These are phyloP conservation scores for Aeschynomene evenia DNA, from an alignment of 306 rosid species.

Conservation along the genomic window DNA sequence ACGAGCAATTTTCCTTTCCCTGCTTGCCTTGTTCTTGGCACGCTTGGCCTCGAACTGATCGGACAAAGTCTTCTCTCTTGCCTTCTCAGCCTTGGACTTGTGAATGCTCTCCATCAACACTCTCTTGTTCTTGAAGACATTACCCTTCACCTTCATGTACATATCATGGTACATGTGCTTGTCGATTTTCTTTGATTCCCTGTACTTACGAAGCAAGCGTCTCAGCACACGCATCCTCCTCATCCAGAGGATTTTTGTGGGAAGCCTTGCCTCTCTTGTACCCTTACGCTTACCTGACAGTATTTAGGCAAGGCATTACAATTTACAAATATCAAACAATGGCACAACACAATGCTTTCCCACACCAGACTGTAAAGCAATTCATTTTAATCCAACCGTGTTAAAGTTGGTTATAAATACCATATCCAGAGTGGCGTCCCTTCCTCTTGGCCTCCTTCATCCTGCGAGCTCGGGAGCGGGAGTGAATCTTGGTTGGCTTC, in stretches of 20 bases:
- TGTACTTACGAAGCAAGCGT: slow-evolving; percentile 40
- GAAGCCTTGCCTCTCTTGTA: slow-evolving; percentile 50
- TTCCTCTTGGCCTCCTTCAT: slow-evolving; percentile 54
- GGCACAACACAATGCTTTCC: too few relatives aligned
- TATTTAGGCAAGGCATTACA: not conserved
- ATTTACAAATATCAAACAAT: too few relatives aligned
- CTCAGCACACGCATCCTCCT: slow-evolving; percentile 48
- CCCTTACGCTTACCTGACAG: slow-evolving; percentile 48
- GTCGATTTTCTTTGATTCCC: slow-evolving; percentile 46
- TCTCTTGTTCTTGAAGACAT: slow-evolving; percentile 49
- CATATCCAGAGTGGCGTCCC: slow-evolving; percentile 50
- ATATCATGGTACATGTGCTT: slow-evolving; percentile 48
- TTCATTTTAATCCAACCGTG: too few relatives aligned
- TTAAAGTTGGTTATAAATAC: slow-evolving; percentile 6
- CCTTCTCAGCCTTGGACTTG: slow-evolving; percentile 50
- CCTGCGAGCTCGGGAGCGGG: slow-evolving; percentile 44
- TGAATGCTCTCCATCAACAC: slow-evolving; percentile 51
- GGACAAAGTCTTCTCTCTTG: slow-evolving; percentile 47
- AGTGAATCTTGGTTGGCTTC: slow-evolving; percentile 53
- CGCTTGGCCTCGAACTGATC: slow-evolving; percentile 51
- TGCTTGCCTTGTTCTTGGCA: slow-evolving; percentile 49
- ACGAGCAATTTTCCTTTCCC: slow-evolving; percentile 50
- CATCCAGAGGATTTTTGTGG: slow-evolving; percentile 45
- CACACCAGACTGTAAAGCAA: not conserved
- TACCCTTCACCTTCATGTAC: slow-evolving; percentile 51